Evolutionary conservation across 371 early-diverging fungal genomes (phyloP).

Genomic region (Apophysomyces trapeziformis): DNA sequence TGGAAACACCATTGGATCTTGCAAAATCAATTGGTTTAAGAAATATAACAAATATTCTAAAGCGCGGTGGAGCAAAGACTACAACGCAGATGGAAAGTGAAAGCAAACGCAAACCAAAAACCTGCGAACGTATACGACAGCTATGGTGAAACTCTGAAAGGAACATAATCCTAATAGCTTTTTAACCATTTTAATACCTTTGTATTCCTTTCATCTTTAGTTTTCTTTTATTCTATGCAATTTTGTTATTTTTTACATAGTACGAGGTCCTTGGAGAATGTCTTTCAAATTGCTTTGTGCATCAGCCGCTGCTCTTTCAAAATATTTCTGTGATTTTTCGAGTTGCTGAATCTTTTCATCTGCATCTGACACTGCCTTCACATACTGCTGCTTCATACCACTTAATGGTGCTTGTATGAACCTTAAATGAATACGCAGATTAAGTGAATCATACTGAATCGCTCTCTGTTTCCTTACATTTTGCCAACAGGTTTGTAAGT

Average conservation of each 20-base stretch:
- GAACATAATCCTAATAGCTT: background rate
- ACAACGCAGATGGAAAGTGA: slow-evolving; percentile 45
- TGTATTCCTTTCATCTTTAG: slow-evolving; percentile 69
- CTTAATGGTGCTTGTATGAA: slow-evolving; percentile 67
- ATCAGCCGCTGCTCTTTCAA: slow-evolving; percentile 69
- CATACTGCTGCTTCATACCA: slow-evolving; percentile 60
- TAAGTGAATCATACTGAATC: background rate
- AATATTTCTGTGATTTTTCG: slow-evolving; percentile 78
- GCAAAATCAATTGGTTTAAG: slow-evolving; percentile 38
- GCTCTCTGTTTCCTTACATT: slow-evolving; percentile 52
- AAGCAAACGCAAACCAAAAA: background rate
- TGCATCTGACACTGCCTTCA: slow-evolving; percentile 45
- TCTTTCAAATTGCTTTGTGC: slow-evolving; percentile 73
- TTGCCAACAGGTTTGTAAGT: slow-evolving; percentile 81
- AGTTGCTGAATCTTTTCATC: slow-evolving; percentile 64
- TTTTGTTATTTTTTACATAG: slow-evolving; percentile 31
- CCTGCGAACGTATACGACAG: slow-evolving; percentile 25
- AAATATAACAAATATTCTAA: slow-evolving; percentile 33
- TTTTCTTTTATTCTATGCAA: slow-evolving; percentile 66
- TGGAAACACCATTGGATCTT: slow-evolving; percentile 44
- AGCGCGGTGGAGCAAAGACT: slow-evolving; percentile 38
- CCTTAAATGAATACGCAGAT: slow-evolving; percentile 32
- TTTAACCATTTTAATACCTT: background rate
- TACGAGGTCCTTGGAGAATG: slow-evolving; percentile 59
- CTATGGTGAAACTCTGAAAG: background rate